Conservation (phyloP, 192 early-diverging fungal genomes). For the Dissophora ornata region DNA sequence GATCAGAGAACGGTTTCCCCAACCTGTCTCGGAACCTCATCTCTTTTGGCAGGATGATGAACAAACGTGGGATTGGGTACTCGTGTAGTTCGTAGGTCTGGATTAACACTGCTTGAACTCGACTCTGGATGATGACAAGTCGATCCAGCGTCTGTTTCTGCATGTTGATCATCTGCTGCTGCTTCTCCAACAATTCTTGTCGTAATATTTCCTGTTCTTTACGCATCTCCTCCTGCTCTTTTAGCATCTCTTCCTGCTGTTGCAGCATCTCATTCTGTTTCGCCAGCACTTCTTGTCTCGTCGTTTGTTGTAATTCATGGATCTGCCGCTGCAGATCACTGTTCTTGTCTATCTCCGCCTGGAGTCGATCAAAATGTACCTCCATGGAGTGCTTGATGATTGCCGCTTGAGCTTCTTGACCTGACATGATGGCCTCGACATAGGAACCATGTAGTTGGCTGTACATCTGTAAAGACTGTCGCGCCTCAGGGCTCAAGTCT, state of each 20-base stretch:
- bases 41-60: slow-evolving; percentile 12
- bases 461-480: too few species aligned
- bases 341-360: slow-evolving; percentile 1
- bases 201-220: not conserved
- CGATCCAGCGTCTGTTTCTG: slow-evolving; percentile 16
- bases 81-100: slow-evolving; percentile 38
- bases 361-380: too few species aligned
- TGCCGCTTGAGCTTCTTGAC: too few species aligned
- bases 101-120: slow-evolving; percentile 19
- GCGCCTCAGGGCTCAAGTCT: too few species aligned
- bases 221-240: not conserved
- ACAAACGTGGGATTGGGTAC: slow-evolving; percentile 36
- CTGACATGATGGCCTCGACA: too few species aligned
- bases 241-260: not conserved
- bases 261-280: not conserved
- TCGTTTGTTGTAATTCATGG: not conserved
- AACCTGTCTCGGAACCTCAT: not conserved
- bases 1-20: not conserved
- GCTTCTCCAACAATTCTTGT: too few species aligned
- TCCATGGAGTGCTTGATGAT: too few species aligned
- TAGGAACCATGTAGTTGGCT: too few species aligned
- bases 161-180: not conserved
- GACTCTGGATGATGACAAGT: slow-evolving; percentile 9
- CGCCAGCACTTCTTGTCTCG: not conserved
- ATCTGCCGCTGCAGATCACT: not conserved